Percentiles rank a stretch among this genome's conserved stretches.
These are phyloP conservation scores for Eucalyptus curtisii DNA, from an alignment of 345 rosid genomes.

Conservation along the genomic window DNA sequence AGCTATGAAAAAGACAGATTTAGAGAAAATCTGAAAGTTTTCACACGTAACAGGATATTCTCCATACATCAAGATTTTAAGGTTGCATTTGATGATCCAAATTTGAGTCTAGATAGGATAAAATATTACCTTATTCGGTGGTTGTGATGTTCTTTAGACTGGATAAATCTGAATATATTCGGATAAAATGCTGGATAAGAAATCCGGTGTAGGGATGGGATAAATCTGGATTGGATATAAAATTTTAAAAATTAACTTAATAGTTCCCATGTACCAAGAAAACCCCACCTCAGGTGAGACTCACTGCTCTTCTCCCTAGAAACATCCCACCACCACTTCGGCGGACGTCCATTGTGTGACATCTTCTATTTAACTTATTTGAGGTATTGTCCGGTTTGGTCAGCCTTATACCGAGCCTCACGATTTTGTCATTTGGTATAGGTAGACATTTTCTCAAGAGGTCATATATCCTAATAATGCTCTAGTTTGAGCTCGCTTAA, in stretches of 20 bases:
- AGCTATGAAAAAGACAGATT: not conserved
- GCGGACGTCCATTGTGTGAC: not conserved
- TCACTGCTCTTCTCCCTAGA: not conserved
- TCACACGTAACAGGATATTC: not conserved
- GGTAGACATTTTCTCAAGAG: too few relatives aligned
- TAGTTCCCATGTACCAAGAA: not conserved
- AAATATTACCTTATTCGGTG: not conserved
- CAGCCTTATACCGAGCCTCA: too few relatives aligned
- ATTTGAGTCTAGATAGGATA: too few relatives aligned
- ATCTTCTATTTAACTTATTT: not conserved
- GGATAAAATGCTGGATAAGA: too few relatives aligned
- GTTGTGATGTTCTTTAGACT: not conserved
- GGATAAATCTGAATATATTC: too few relatives aligned
- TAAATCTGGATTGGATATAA: too few relatives aligned
- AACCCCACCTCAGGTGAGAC: not conserved
- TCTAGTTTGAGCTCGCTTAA: fast-evolving
- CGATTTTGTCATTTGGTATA: not conserved
- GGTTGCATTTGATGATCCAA: too few relatives aligned
- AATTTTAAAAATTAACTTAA: too few relatives aligned
- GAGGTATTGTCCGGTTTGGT: not conserved
- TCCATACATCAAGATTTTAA: not conserved
- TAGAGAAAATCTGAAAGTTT: not conserved
- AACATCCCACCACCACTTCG: not conserved
- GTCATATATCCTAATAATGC: too few relatives aligned
- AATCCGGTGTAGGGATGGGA: not conserved